phyloP scores from a whole-genome alignment of 2,329 filamentous ascomycete genomes.

The Neofusicoccum ribis region DNA sequence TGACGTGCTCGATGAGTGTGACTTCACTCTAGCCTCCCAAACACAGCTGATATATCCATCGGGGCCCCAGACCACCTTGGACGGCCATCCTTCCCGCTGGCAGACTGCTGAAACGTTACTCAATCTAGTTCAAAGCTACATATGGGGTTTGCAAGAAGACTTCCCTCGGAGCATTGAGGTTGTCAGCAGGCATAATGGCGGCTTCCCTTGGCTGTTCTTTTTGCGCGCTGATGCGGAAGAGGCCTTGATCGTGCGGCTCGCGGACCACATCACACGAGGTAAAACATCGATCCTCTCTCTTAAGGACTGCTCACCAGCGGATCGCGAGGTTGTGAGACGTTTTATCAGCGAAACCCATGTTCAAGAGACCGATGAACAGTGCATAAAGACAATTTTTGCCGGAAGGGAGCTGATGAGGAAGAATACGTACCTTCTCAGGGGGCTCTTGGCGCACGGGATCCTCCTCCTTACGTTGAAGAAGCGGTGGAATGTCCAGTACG shows the following conservation, averaged over 20 bases:
- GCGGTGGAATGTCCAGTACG: constrained; percentile 66
- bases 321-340: constrained; percentile 28
- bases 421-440: constrained; percentile 59
- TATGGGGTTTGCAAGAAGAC: constrained; percentile 35
- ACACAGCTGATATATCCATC: constrained; percentile 49
- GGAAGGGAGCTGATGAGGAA: constrained; percentile 45
- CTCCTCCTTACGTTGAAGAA: constrained; percentile 62
- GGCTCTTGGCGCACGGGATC: constrained; percentile 62
- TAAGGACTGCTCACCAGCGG: constrained; percentile 28
- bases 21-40: constrained; percentile 42
- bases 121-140: constrained; percentile 28
- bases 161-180: constrained; percentile 55
- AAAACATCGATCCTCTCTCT: constrained; percentile 30
- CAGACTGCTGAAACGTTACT: constrained; percentile 38
- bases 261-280: constrained; percentile 35
- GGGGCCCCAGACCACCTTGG: constrained; percentile 41
- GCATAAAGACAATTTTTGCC: constrained; percentile 32
- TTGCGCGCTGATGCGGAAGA: constrained; percentile 44
- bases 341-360: constrained; percentile 37
- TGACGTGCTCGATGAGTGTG: constrained; percentile 66
- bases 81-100: constrained; percentile 45
- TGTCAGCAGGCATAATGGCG: constrained; percentile 34
- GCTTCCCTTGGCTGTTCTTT: constrained; percentile 60
- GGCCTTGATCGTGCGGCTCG: constrained; percentile 30
- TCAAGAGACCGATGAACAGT: constrained; percentile 20